Evolutionary conservation across 2,329 filamentous ascomycete genomes (phyloP), one percentile per base, ranked within the genome.

Genomic region (Arachnopeziza araneosa): DNA sequence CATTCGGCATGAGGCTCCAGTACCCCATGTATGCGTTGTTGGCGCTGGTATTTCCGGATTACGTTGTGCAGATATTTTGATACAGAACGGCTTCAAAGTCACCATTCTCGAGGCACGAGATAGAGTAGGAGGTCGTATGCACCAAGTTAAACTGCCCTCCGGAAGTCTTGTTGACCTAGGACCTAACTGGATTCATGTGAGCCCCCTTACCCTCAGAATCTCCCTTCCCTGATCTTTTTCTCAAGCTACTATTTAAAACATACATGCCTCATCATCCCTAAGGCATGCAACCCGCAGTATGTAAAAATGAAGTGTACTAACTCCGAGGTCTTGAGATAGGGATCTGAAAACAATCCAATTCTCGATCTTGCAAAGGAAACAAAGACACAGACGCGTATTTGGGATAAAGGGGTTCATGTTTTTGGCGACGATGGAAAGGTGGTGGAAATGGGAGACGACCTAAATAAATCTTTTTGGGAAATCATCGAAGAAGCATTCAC

Each of bases 31-130:
- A 24, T 64, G 80, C 52, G 75, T 86, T 49, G 75, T 86, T 2
- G 83, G 83, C 17, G 82, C 82, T 24, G 83, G 83, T 6, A 75
- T 85, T 30, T 78, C 82, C 17, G 83, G 83, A 1, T 72, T 85
- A 55, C 75, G 81, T 61, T 83, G 80, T 65, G 82, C 83, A 24
- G 81, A 84, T 61, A 70, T 85, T 1, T 70, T 86, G 10, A 68
- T 83, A 2, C 74, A 79, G 56, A 75, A 79, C 64, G 82, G 81
- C 2, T 78, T 78, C 61, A 74, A 78, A 53, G 82, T 86, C 14
- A 83, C 80, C 0, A 80, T 85, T n/a, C 72, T 85, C 17, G 83
- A 85, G 69, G 83, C 78, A 0, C 73, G 83, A 56, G 71, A 82
- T 68, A 74, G 82, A 52, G 73, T 85, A 57, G 83, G 83, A 6